Base-by-base conservation (phyloP, 192 early-diverging fungal genomes). In the Coemansia sp. region DNA sequence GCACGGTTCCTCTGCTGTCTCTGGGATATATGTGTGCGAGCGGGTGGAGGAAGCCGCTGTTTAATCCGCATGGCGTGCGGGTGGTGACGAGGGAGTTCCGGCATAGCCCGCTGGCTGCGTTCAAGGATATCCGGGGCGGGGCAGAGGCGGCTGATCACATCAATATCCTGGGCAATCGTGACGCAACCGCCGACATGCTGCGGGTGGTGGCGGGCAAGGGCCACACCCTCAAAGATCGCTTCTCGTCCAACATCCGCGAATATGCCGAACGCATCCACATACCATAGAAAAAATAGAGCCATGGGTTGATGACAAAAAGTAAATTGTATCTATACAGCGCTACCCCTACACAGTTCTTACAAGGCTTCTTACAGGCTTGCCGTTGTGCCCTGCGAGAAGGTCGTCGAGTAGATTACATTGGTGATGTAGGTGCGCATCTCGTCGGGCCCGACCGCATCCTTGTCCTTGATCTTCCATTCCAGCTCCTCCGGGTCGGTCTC, bases 1-100 rank as follows among this genome's bases (percentile, higher is more conserved):
- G 86, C 11, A 94, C 91, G 0, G 92, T 94, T 2, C 92, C 92
- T 0, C 59, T 94, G 13, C 34, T 94, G 22, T 91, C 88, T 6
- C 67, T 85, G 3, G 89, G 89, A 4, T 92, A 88, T 61, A 94
- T 94, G 92, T 91, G 90, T 45, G 76, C 77, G 10, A 67, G 78
- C 8, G 92, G 86, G 12, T 94, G 92, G 92, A 79, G 76, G 29
- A 80, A 86, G 55, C 68, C 77, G 8, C 70, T 88, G 44, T 93
- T 85, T 54, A 94, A 94, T 57, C 92, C 92, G 21, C 67, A 79
- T 32, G 71, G 70, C n/a, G 73, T 85, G 38, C 63, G 79, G 3
- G 59, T 91, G 3, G 80, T 88, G 12, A 80, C 85, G 0, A 72
- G 83, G 19, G 91, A 94, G 67, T 87, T 80, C 62, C 41, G 52